Base-by-base conservation (phyloP, 2,329 filamentous ascomycete species). In the Trichoderma harzianum region DNA sequence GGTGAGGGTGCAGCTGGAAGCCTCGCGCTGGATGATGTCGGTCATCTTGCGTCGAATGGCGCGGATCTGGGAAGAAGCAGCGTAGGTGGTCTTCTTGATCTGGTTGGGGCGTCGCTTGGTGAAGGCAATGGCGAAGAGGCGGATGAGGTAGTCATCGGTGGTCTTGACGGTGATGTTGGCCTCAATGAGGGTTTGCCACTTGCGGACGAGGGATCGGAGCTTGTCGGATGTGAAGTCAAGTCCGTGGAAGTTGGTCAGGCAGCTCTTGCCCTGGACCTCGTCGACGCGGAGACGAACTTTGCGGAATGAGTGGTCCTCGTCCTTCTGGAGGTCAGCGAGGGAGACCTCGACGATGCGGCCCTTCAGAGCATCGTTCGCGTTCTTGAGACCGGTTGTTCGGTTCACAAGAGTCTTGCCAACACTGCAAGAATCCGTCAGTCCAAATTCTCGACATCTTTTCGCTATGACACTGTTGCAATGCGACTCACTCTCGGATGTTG, bases 191-290 rank as follows among this genome's bases (percentile, higher is more conserved):
- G 95, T 92, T 88, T 99, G 96, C 96, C 96, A 99, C 90, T 99
- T 99, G 88, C 96, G 95, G 80, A 99, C 96, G 78, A 99, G 92
- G 76, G 96, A 98, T 83, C 96, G 93, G 81, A 99, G 92, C 91
- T 99, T 99, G 91, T 99, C 96, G 80, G 96, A 98, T 84, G 96
- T 99, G 92, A 99, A 98, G 88, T 99, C 96, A 84, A 99, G 91
- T 80, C 96, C 96, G 91, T 99, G 95, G 93, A 99, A 99, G 92
- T 98, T 98, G 90, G 96, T 98, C 86, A 99, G 88, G 89, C 96
- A 98, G 92, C 97, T 98, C 92, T 98, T 98, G 89, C 96, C 96
- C 89, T 99, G 96, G 76, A 99, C 91, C 88, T 99, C 96, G 83
- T 99, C 96, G 81, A 98, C 93, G 78, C 96, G 92, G 83, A 99